Base-by-base conservation (phyloP, 352 stramenopile genomes). In the Albugo candida region DNA sequence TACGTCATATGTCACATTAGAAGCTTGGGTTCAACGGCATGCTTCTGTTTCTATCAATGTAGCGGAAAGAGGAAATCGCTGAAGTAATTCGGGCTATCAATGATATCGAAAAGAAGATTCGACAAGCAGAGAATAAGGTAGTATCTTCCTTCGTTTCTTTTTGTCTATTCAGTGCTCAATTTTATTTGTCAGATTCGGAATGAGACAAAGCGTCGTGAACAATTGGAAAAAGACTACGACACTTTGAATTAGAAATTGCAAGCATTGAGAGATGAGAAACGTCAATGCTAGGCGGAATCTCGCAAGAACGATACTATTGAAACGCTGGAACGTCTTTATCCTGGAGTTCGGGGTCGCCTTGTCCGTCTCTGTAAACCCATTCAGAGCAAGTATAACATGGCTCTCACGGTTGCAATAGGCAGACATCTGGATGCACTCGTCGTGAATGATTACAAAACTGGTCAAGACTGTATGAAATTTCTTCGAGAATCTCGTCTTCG, bases 311-410 rank as follows among this genome's bases (percentile, higher is more conserved):
- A 94, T 36, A 83, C 53, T 11, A 47, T 91, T n/a, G 80, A 93
- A 40, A 72, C 71, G 0, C 60, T 95, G 13, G 85, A 85, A 55
- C 63, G 64, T 39, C 76, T 77, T n/a, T 95, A 89, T 55, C 80
- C 81, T 47, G 75, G 92, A 31, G 95, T 99, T 24, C 76, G 82
- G 20, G 95, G 96, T 2, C 82, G 94, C 14, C 63, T 99, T 0
- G 89, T 97, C 0, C 93, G 99, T 57, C 60, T 99, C 6, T 98
- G 92, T 69, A 95, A 93, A 40, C 95, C 96, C 0, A 83, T 89
- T 16, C 89, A 98, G 57, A 69, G 88, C 34, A 91, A 95, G 51
- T 99, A 97, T 69, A 96, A 97, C 61, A 81, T 98, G 59, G 95
- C 94, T 18, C 88, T 99, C 17, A 96, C 91, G 0, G 89, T 98